These are phyloP conservation scores for Ochromonas danica DNA, from an alignment of 108 stramenopile genomes.

Conservation along the genomic window DNA sequence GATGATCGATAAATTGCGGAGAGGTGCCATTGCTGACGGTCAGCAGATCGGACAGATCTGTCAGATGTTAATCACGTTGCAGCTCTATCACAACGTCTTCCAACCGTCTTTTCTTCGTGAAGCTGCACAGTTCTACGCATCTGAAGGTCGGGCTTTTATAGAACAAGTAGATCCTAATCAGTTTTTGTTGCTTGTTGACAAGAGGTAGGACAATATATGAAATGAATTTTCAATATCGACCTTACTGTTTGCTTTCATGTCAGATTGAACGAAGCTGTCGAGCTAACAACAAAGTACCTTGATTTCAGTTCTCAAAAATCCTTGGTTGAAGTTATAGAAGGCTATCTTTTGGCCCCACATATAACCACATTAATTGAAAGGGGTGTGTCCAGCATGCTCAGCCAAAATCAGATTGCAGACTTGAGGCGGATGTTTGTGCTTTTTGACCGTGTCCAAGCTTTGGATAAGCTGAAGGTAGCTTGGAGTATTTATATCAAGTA, in stretches of 20 bases:
- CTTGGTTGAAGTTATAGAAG: constrained; percentile 46
- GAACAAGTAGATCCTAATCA: constrained; percentile 42
- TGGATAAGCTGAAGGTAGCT: not conserved
- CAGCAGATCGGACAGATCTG: not conserved
- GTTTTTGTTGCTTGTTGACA: constrained; percentile 56
- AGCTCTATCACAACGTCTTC: constrained; percentile 47
- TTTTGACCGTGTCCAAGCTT: not conserved
- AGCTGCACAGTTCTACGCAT: constrained; percentile 48
- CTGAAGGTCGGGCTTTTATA: constrained; percentile 48
- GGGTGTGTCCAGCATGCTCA: not conserved
- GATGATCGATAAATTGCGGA: not conserved
- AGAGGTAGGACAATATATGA: no score
- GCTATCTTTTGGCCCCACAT: constrained; percentile 48
- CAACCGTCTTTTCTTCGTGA: constrained; percentile 48
- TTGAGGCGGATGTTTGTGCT: constrained; percentile 1
- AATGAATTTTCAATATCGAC: no score
- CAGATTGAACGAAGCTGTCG: constrained; percentile 43
- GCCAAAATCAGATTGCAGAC: not conserved
- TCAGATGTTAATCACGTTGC: constrained; percentile 40
- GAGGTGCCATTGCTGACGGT: not conserved
- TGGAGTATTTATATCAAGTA: constrained; percentile 19
- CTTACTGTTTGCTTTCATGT: no score
- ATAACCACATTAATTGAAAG: constrained; percentile 35
- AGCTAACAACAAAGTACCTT: constrained; percentile 46
- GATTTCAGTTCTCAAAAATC: constrained; percentile 49